phyloP scores from a whole-genome alignment of 176 grass and related monocot genomes.

The Dendrocalamus sinicus region DNA sequence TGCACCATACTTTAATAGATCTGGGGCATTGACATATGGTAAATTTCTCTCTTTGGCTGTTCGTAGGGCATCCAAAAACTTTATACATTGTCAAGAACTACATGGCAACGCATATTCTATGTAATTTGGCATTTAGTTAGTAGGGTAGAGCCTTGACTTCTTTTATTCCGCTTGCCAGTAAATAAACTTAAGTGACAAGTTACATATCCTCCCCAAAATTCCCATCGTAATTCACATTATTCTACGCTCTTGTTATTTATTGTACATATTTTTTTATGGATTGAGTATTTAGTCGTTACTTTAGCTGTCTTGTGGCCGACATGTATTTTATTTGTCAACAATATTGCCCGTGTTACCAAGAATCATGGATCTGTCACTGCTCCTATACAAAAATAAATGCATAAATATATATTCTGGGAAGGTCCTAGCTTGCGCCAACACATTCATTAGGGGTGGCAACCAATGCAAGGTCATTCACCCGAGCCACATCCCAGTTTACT shows the following conservation, averaged over 20 bases:
- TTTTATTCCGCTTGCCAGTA: conserved; percentile 10
- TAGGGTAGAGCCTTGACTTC: neutral
- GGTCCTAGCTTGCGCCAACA: conserved; percentile 28
- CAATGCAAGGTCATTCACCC: conserved; percentile 29
- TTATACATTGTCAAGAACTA: neutral
- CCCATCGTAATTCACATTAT: neutral
- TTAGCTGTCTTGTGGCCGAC: neutral
- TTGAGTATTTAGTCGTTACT: neutral
- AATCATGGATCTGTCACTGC: neutral
- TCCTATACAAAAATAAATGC: neutral
- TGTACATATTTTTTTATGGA: neutral
- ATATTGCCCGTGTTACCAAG: neutral
- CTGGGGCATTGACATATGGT: neutral
- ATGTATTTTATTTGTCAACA: conserved; percentile 11
- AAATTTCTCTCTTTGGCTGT: neutral
- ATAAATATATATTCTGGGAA: conserved; percentile 4
- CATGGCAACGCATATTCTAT: conserved; percentile 11
- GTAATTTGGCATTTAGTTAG: conserved; percentile 39
- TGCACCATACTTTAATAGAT: neutral
- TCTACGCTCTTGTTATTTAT: neutral
- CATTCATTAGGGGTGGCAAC: conserved; percentile 1
- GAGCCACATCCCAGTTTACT: neutral
- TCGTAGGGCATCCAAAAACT: neutral
- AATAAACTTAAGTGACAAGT: neutral
- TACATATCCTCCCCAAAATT: conserved; percentile 2